These are phyloP conservation scores for Talaromyces sp. DNA, from an alignment of 2,329 filamentous ascomycete species.

Conservation along the genomic window DNA sequence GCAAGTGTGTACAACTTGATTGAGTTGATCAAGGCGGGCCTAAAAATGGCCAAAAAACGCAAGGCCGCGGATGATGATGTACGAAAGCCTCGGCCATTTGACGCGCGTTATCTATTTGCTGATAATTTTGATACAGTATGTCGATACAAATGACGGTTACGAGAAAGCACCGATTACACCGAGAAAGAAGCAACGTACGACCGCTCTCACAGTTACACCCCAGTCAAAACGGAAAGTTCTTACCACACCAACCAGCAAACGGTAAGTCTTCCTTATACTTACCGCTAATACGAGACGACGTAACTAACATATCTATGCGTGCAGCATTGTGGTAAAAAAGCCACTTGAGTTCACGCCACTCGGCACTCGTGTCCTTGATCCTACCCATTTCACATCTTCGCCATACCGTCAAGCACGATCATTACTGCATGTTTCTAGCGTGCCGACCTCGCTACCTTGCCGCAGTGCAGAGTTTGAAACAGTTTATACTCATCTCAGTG, in stretches of 20 bases:
- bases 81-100: conserved; percentile 19
- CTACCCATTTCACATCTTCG: conserved; percentile 69
- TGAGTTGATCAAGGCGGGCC: conserved; percentile 58
- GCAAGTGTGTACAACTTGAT: conserved; percentile 65
- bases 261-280: conserved; percentile 32
- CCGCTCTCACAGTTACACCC: conserved; percentile 42
- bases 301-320: conserved; percentile 16
- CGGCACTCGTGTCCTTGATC: conserved; percentile 79
- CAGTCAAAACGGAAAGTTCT: conserved; percentile 45
- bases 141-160: conserved; percentile 34
- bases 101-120: background rate
- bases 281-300: background rate
- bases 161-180: conserved; percentile 48
- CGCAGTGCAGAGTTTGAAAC: conserved; percentile 86
- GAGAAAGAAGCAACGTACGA: conserved; percentile 54
- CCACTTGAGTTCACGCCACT: conserved; percentile 92
- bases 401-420: conserved; percentile 89
- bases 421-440: conserved; percentile 86
- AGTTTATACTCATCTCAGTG: conserved; percentile 90
- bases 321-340: conserved; percentile 70
- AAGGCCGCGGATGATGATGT: conserved; percentile 40
- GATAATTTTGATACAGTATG: conserved; percentile 29
- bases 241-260: conserved; percentile 62
- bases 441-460: conserved; percentile 83
- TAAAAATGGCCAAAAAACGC: conserved; percentile 64